phyloP scores from a whole-genome alignment of 2,329 filamentous ascomycete genomes.

The Hypoxylon sp. region DNA sequence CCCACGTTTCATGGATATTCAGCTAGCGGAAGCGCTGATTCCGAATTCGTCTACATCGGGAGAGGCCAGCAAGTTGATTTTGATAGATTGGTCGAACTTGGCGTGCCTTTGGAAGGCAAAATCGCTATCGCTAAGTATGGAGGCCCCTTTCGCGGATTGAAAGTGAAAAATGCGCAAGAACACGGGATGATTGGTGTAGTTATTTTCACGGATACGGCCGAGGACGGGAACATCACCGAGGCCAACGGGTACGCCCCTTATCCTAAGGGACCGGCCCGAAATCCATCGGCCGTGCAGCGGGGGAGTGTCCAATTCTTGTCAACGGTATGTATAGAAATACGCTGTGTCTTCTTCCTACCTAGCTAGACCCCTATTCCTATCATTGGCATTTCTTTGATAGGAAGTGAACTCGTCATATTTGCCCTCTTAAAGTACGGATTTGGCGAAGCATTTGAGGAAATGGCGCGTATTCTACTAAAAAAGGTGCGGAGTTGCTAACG shows the following conservation, averaged over 20 bases:
- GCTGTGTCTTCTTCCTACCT: background rate
- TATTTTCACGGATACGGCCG: constrained; percentile 81
- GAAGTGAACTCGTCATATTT: background rate
- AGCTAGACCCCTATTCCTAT: background rate
- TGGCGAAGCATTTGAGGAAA: background rate
- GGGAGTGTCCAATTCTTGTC: constrained; percentile 82
- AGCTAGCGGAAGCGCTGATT: constrained; percentile 81
- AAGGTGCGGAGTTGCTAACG: background rate
- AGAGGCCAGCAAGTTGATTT: constrained; percentile 83
- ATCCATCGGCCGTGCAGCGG: constrained; percentile 83
- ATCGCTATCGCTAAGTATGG: constrained; percentile 86
- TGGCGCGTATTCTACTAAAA: background rate
- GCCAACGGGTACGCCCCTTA: constrained; percentile 81
- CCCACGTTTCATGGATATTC: constrained; percentile 90
- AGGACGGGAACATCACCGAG: constrained; percentile 81
- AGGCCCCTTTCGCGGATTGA: constrained; percentile 82
- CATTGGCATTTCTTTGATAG: background rate
- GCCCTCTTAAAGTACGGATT: background rate
- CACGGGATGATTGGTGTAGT: constrained; percentile 80
- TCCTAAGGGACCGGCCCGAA: constrained; percentile 81
- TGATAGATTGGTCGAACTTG: constrained; percentile 76
- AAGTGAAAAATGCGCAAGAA: constrained; percentile 86
- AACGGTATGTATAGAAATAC: constrained; percentile 48
- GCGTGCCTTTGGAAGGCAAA: constrained; percentile 80
- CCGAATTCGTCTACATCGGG: constrained; percentile 82